Percentiles rank a stretch among this genome's conserved stretches.
Conservation (phyloP, 2,329 filamentous ascomycete genomes). For the Diaporthe batatas region DNA sequence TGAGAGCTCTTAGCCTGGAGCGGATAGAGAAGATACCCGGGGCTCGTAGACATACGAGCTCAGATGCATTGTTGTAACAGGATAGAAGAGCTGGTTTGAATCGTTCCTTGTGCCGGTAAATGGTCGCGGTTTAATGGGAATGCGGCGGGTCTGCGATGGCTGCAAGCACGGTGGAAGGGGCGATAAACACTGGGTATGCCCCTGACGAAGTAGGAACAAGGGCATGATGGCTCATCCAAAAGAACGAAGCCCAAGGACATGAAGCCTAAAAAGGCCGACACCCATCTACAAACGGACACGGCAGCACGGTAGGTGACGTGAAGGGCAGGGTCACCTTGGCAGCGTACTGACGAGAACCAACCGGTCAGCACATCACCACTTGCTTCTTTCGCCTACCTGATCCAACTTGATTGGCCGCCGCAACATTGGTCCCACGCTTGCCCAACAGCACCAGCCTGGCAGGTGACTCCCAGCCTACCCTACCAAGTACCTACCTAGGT, state of each 20-base stretch:
- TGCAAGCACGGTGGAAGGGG: background rate
- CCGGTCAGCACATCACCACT: constrained; percentile 23
- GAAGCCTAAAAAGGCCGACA: background rate
- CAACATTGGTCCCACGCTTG: constrained; percentile 4
- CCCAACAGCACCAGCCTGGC: constrained; percentile 20
- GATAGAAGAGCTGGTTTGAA: constrained; percentile 7
- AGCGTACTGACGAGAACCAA: constrained; percentile 32
- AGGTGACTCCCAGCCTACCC: constrained; percentile 3
- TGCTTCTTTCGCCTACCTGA: constrained; percentile 6
- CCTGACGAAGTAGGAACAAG: background rate
- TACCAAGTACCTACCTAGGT: too few relatives aligned
- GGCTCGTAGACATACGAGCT: constrained; percentile 11
- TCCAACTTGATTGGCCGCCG: constrained; percentile 34
- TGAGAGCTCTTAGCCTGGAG: constrained; percentile 15
- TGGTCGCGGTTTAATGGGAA: background rate
- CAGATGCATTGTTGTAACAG: constrained; percentile 32
- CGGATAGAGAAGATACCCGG: constrained; percentile 41
- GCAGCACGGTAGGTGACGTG: background rate
- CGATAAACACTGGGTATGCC: background rate
- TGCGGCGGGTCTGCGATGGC: background rate
- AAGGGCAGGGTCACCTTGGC: constrained; percentile 11
- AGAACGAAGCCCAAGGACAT: background rate
- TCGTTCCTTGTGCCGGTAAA: background rate
- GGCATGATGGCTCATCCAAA: background rate
- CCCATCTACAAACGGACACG: too few relatives aligned